Percentiles rank a stretch among this genome's conserved stretches.
These are phyloP conservation scores for Xylaria sp. DNA, from an alignment of 2,329 filamentous ascomycete species.

Conservation along the genomic window DNA sequence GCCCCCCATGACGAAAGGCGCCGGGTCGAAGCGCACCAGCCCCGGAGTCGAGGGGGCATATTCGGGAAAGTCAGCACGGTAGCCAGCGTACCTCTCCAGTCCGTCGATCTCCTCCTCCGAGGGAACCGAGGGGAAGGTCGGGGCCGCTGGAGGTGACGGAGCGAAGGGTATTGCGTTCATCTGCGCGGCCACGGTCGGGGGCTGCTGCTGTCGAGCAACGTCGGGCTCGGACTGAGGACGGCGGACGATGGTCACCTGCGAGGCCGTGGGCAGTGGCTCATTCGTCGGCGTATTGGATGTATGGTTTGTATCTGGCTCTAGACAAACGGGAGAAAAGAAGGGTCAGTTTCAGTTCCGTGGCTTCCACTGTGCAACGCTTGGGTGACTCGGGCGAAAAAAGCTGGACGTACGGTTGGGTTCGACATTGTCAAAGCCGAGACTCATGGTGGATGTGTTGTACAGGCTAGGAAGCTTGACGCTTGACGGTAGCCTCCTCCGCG, in stretches of 20 bases:
- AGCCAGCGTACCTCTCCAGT: slow-evolving; percentile 54
- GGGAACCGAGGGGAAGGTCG: slow-evolving; percentile 46
- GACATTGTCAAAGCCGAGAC: slow-evolving; percentile 33
- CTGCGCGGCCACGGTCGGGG: slow-evolving; percentile 50
- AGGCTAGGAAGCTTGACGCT: slow-evolving; percentile 13
- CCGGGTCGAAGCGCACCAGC: slow-evolving; percentile 53
- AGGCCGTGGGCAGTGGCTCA: slow-evolving; percentile 41
- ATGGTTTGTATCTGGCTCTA: slow-evolving; percentile 40
- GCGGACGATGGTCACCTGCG: slow-evolving; percentile 46
- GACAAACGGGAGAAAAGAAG: slow-evolving; percentile 12
- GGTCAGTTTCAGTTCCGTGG: slow-evolving; percentile 16
- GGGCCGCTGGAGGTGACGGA: slow-evolving; percentile 53
- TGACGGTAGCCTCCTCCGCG: slow-evolving; percentile 26
- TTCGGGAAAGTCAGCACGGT: slow-evolving; percentile 42
- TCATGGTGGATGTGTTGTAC: slow-evolving; percentile 36
- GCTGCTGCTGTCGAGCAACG: slow-evolving; percentile 30
- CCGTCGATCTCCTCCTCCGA: slow-evolving; percentile 58
- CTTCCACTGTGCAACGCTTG: neutral
- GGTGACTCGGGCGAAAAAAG: slow-evolving; percentile 5
- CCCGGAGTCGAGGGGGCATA: slow-evolving; percentile 39
- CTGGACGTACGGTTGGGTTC: slow-evolving; percentile 36
- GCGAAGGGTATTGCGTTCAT: slow-evolving; percentile 51
- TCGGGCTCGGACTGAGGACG: slow-evolving; percentile 37
- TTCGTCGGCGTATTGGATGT: slow-evolving; percentile 36
- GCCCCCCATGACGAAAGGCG: slow-evolving; percentile 51